These are phyloP conservation scores for Nevesoporus exiguus DNA, from an alignment of 768 basidiomycete genomes.

Conservation along the genomic window DNA sequence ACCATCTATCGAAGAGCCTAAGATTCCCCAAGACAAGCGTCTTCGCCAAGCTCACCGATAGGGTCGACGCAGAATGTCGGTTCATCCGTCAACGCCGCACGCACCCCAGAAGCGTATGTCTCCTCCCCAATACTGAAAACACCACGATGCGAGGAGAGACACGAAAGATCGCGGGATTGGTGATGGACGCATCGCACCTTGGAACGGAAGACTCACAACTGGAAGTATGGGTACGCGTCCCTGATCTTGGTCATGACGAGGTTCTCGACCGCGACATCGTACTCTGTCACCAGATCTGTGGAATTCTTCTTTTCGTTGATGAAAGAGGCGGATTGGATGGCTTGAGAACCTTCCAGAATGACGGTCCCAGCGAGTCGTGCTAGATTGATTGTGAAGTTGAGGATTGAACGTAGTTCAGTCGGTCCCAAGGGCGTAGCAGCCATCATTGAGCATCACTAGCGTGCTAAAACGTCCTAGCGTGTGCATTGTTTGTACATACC, in stretches of 20 bases:
- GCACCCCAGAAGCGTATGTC: constrained; percentile 73
- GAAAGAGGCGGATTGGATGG: constrained; percentile 55
- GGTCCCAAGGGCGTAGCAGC: constrained; percentile 21
- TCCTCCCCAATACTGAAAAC: constrained; percentile 84
- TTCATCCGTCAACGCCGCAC: constrained; percentile 69
- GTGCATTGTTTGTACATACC: too few species aligned
- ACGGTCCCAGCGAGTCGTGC: constrained; percentile 69
- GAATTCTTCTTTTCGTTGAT: constrained; percentile 88
- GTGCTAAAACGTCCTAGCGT: too few species aligned
- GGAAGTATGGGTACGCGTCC: constrained; percentile 64
- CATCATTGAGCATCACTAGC: constrained; percentile 5
- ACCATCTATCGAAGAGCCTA: constrained; percentile 53
- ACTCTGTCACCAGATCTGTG: constrained; percentile 92
- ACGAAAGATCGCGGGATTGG: not conserved
- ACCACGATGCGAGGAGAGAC: not conserved
- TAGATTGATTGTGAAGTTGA: constrained; percentile 62
- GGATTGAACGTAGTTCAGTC: constrained; percentile 54
- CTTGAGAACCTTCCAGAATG: constrained; percentile 73
- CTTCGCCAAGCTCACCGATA: constrained; percentile 54
- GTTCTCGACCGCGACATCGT: constrained; percentile 86
- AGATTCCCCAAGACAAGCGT: not conserved
- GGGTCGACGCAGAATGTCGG: constrained; percentile 97
- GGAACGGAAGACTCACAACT: constrained; percentile 59
- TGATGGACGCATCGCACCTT: not conserved
- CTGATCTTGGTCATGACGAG: constrained; percentile 69